Base-by-base conservation (phyloP, 768 basidiomycete species). In the Termitomyces sp. region DNA sequence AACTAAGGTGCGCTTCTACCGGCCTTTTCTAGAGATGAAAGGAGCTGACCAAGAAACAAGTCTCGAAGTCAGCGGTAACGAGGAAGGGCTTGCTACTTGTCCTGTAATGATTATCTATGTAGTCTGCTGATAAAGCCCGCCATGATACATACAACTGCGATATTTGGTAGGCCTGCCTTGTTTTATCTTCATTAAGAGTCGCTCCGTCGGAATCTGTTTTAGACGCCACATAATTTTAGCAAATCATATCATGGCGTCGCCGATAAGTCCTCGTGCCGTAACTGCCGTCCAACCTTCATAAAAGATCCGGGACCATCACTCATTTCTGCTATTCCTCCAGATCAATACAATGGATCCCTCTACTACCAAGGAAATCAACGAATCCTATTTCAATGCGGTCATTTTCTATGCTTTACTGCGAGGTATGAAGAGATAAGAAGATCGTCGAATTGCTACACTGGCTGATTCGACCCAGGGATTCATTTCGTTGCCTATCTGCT, bases 381-480 rank as follows among this genome's bases (percentile, higher is more conserved):
- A 63, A 32, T 48, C 53, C 1, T 63, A 60, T 37, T 63, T 60
- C 29, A 60, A 63, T 53, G 46, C 59, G 4, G 27, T 48, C 39
- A 50, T 57, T 37, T 56, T 63, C 34, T 49, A 63, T 22, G 47
- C 56, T 39, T 29, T 63, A 9, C 36, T 63, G 56, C 43, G 56
- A 55, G 61, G 59, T 63, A 55, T 16, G 53, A 16, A 4, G 1
- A 24, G 27, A 41, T 27, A 5, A 5, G 4, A 18, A 10, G 29
- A 14, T 16, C 41, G 53, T 44, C 10, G 34, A 12, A 16, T 10
- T n/a, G 1, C 3, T 13, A 10, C n/a, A 56, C 4, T 46, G n/a
- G 26, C 51, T 22, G 16, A 58, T 29, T 14, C 27, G 22, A 16
- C 9, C 27, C 9, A 60, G 61, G 59, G 14, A 51, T 63, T 31